Percentiles rank a stretch among this genome's conserved stretches.
phyloP scores from a whole-genome alignment of 495 filamentous ascomycete genomes.

The Gamarada debralockiae region DNA sequence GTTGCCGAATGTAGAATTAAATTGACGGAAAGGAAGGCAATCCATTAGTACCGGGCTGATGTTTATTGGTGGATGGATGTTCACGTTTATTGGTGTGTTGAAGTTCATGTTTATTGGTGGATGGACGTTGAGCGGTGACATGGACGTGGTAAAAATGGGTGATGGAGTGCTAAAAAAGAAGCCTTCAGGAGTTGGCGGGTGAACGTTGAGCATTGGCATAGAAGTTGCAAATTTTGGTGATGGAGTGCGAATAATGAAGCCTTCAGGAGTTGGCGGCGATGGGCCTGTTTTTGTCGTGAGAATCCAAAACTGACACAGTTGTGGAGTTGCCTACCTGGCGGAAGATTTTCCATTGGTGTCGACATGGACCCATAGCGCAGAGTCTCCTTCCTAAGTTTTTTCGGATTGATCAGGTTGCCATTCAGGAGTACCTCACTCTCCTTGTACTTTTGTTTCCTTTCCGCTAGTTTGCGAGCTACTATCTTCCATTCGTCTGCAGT shows the following conservation, averaged over 20 bases:
- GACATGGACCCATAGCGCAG: conserved; percentile 15
- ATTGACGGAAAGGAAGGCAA: conserved; percentile 4
- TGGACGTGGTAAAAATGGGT: not conserved
- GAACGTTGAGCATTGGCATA: too few relatives aligned
- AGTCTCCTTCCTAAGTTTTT: conserved; percentile 17
- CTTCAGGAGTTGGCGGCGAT: conserved; percentile 11
- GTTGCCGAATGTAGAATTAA: conserved; percentile 1
- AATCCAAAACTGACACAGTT: conserved; percentile 2
- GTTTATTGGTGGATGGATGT: not conserved
- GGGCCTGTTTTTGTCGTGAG: conserved; percentile 5
- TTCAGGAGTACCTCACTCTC: conserved; percentile 15
- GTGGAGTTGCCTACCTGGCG: conserved; percentile 4
- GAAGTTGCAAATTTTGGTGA: conserved; percentile 1
- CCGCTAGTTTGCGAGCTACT: conserved; percentile 10
- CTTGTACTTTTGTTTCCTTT: conserved; percentile 10
- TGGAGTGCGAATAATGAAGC: conserved; percentile 16
- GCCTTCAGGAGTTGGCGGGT: conserved; percentile 9
- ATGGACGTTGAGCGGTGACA: too few relatives aligned
- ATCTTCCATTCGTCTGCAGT: conserved; percentile 16
- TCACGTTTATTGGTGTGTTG: not conserved
- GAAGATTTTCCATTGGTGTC: not conserved
- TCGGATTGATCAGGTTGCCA: conserved; percentile 1
- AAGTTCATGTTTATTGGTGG: too few relatives aligned
- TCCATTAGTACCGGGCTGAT: conserved; percentile 1
- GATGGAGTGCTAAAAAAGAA: conserved; percentile 14